A percentile compares a stretch with the other conserved stretches of the same genome.
phyloP scores from a whole-genome alignment of 495 filamentous ascomycete species.

The Penicillium desertorum region DNA sequence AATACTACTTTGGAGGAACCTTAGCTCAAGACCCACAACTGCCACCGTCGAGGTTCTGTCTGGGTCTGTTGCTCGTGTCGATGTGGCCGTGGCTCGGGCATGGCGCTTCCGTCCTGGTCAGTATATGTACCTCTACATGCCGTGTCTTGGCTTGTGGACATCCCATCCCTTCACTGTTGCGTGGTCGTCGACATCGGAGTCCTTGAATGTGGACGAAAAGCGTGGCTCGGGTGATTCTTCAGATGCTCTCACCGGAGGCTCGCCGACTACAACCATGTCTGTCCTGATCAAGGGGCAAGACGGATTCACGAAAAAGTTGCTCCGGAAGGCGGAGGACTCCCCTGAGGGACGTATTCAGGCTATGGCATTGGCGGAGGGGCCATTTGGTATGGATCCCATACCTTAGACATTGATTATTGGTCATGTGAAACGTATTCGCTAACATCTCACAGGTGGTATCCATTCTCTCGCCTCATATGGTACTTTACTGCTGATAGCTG shows the following conservation, averaged over 20 bases:
- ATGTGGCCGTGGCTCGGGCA: slow-evolving; percentile 48
- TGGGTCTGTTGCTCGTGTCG: slow-evolving; percentile 49
- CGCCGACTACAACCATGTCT: slow-evolving; percentile 44
- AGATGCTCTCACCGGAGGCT: slow-evolving; percentile 33
- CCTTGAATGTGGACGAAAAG: slow-evolving; percentile 25
- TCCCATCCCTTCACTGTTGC: slow-evolving; percentile 60
- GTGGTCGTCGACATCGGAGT: slow-evolving; percentile 39
- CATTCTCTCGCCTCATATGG: slow-evolving; percentile 54
- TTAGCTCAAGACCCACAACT: slow-evolving; percentile 40
- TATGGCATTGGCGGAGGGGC: slow-evolving; percentile 54
- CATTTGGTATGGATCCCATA: slow-evolving; percentile 45
- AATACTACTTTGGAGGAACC: slow-evolving; percentile 61
- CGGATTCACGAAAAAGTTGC: slow-evolving; percentile 54
- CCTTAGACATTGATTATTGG: not conserved
- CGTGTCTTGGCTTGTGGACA: slow-evolving; percentile 49
- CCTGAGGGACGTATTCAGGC: slow-evolving; percentile 43
- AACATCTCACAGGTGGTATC: slow-evolving; percentile 39
- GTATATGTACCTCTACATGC: slow-evolving; percentile 59
- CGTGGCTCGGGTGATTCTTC: slow-evolving; percentile 37
- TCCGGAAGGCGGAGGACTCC: slow-evolving; percentile 43
- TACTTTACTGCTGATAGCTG: slow-evolving; percentile 55
- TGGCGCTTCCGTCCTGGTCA: slow-evolving; percentile 53
- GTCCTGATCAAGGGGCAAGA: slow-evolving; percentile 55
- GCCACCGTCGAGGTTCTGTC: slow-evolving; percentile 54
- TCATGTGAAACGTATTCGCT: not conserved